Percentiles rank a stretch among this genome's conserved stretches.
phyloP scores from a whole-genome alignment of 345 rosid genomes.

The Ailanthus altissimus region DNA sequence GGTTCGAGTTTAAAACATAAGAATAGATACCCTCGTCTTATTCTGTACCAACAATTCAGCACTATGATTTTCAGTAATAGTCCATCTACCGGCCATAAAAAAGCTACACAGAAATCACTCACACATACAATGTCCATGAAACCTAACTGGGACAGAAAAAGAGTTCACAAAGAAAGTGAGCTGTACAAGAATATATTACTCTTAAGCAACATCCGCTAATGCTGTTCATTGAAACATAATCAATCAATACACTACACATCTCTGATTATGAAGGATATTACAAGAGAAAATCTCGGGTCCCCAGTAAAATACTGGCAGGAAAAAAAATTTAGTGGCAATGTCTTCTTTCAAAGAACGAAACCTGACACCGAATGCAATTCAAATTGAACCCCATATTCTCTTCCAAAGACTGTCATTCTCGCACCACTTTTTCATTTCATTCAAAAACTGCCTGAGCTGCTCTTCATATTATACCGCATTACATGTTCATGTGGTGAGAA shows the following conservation, averaged over 20 bases:
- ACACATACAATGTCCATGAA: neutral
- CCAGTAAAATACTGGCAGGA: neutral
- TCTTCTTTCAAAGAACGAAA: neutral
- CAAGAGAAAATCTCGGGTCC: neutral
- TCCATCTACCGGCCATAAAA: too few relatives aligned
- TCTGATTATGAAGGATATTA: neutral
- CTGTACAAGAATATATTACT: neutral
- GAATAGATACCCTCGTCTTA: neutral
- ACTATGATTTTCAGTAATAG: too few relatives aligned
- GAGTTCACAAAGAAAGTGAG: neutral
- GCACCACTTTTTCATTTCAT: neutral
- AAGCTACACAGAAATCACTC: neutral
- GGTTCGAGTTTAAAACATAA: neutral
- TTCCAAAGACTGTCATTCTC: neutral
- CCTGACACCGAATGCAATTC: neutral
- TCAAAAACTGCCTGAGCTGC: neutral
- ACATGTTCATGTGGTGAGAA: neutral
- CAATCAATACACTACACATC: neutral
- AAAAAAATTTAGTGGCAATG: conserved; percentile 11
- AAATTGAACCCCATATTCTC: neutral
- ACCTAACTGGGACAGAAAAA: neutral
- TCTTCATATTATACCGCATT: neutral
- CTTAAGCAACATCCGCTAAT: neutral
- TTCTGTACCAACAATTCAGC: too few relatives aligned
- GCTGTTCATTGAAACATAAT: neutral